Percentiles rank a stretch among this genome's conserved stretches.
Evolutionary conservation across 352 stramenopile genomes (phyloP).

Genomic region (Phytophthora cajani): DNA sequence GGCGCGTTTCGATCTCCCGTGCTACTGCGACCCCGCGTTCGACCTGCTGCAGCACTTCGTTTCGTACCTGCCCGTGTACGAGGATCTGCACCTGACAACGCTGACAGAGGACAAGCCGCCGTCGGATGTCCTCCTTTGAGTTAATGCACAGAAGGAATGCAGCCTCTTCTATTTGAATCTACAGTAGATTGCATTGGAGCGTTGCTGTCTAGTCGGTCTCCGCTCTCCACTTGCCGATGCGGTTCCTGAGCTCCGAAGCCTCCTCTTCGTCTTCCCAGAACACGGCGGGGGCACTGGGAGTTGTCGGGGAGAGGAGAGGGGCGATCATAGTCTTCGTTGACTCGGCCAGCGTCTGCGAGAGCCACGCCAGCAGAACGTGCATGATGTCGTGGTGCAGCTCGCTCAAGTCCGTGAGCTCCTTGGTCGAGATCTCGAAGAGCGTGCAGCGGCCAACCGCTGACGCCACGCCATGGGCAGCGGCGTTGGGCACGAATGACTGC

Average conservation of each 20-base stretch:
- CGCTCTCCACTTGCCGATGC: constrained; percentile 52
- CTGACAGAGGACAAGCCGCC: constrained; percentile 26
- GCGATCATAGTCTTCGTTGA: constrained; percentile 72
- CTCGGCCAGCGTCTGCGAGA: constrained; percentile 37
- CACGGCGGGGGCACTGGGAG: constrained; percentile 18
- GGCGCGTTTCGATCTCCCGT: constrained; percentile 40
- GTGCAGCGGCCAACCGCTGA: constrained; percentile 1
- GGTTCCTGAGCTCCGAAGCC: constrained; percentile 31
- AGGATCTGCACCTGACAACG: constrained; percentile 59
- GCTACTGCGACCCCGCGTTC: constrained; percentile 37
- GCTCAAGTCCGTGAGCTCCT: constrained; percentile 48
- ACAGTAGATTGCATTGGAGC: neutral
- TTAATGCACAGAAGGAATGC: neutral
- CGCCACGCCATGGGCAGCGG: neutral
- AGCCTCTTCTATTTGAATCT: constrained; percentile 16
- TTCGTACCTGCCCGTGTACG: constrained; percentile 59
- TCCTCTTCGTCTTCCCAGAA: constrained; percentile 54
- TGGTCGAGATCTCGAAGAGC: neutral
- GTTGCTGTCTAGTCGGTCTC: constrained; percentile 52
- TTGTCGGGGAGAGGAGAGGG: constrained; percentile 56
- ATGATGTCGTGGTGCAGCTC: constrained; percentile 75
- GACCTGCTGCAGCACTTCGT: constrained; percentile 68
- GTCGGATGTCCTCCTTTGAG: constrained; percentile 10
- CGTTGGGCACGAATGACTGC: neutral
- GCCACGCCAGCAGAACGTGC: constrained; percentile 83